Evolutionary conservation across 129 eudicot genomes (phyloP), one percentile per base, ranked within the genome.

Genomic region (Pittosporum tobira): DNA sequence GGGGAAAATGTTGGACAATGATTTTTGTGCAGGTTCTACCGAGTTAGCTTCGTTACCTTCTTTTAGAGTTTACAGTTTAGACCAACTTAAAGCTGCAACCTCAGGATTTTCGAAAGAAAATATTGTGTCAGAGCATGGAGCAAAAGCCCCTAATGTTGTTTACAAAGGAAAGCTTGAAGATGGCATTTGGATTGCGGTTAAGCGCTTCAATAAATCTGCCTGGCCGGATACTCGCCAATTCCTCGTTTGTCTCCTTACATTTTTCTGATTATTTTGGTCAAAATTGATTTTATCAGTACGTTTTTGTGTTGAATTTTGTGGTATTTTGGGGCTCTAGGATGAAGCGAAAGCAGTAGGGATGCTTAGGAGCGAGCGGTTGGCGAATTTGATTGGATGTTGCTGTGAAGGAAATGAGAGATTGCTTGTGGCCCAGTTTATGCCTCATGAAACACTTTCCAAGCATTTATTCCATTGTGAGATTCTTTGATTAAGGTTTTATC

Each of bases 201-300:
- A 90, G 71, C 87, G 95, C 42, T 90, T 90, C 52, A 84, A 80
- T 48, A 71, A 67, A 66, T 90, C 94, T 9, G 97, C 95, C 36
- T 90, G 97, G 97, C 97, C 95, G 36, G 97, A 90, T 78, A 28
- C 87, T 68, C 82, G 89, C n/a, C 97, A 90, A 51, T 90, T 90
- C 61, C 65, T 90, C 45, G 97, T 90, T 48, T 48, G 72, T 72
- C 2, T 30, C 15, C 54, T 40, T 43, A 15, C 36, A 43, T 48
- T 62, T 21, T 0, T 47, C 5, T 16, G 10, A 10, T 26, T 44
- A 46, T 10, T 57, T 40, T 22, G 30, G 8, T 5, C 18, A 51
- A 43, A 40, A 11, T 14, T 24, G 13, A 21, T 49, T 19, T 34
- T 22, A 20, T 13, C 25, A 5, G 30, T 10, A 22, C 20, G 22